Evolutionary conservation across 148 eudicot species (phyloP), one percentile per base, ranked within the genome.

Genomic region (Cornus kousa): DNA sequence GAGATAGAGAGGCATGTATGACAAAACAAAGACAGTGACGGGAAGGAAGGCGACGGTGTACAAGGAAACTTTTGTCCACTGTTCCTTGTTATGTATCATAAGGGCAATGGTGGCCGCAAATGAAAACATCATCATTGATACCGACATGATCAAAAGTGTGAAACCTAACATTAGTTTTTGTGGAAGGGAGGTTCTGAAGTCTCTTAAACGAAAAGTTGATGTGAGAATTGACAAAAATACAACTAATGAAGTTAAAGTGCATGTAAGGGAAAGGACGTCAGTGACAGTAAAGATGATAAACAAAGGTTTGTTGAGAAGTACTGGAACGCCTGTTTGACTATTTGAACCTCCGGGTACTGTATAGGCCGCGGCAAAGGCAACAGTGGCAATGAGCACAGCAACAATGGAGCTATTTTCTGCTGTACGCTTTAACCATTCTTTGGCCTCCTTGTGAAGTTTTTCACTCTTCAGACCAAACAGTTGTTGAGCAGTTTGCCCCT

Each of bases 251-350:
- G 28, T 28, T 28, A 28, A 28, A 28, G 28, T 28, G 28, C 28
- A 1, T 13, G 78, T 65, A 17, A 75, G 78, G 59, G 78, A 65
- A 24, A 75, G 70, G 78, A 75, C 78, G 17, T 75, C 70, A 35
- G 78, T 75, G 22, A 75, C 28, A 28, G 28, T 0, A 28, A 28
- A 28, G 28, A 28, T 28, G 28, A 28, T 1, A 28, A 28, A 28
- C 28, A 28, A 28, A 28, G 28, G 28, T 28, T 28, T 28, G 28
- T 28, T 28, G 28, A 28, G 28, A 28, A 28, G 28, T 28, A 28
- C 28, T 28, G 28, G 28, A 28, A 28, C 28, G 28, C 28, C 28
- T 28, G 28, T 28, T 28, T 28, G 28, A 1, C 28, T 28, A 28
- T 28, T 28, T 28, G 28, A 28, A 28, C 28, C 28, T 28, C 28